These are phyloP conservation scores for Polytrichum formosum DNA, from an alignment of 225 moss, liverwort and hornwort genomes.

Conservation along the genomic window DNA sequence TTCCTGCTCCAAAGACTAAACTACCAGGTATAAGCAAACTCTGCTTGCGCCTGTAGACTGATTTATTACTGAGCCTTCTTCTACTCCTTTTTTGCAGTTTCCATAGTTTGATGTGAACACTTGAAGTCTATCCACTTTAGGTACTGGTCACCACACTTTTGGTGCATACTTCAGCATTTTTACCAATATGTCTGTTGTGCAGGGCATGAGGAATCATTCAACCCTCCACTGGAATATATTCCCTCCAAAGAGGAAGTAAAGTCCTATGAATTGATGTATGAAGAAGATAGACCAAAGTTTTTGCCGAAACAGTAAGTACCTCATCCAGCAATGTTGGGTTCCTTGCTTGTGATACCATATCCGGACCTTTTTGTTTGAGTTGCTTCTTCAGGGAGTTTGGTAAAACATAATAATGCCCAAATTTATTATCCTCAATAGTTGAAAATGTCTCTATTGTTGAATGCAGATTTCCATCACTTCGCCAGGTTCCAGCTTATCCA, in stretches of 20 bases:
- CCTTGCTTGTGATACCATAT: not conserved
- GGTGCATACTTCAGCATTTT: not conserved
- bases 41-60: not conserved
- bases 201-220: conserved; percentile 90
- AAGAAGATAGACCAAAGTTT: conserved; percentile 98
- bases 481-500: conserved; percentile 88
- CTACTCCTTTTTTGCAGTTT: not conserved
- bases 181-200: conserved; percentile 14
- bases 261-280: conserved; percentile 88
- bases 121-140: not conserved
- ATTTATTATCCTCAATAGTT: not conserved
- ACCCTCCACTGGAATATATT: conserved; percentile 89
- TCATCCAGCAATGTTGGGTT: not conserved
- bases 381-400: too few species aligned
- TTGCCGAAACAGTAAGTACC: conserved; percentile 66
- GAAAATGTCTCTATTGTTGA: not conserved
- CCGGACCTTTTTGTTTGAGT: not conserved
- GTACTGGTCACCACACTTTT: not conserved
- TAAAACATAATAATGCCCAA: not conserved
- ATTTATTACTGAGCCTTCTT: not conserved
- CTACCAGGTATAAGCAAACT: conserved; percentile 55
- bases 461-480: conserved; percentile 74
- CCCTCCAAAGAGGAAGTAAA: conserved; percentile 86
- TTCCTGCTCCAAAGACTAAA: conserved; percentile 90
- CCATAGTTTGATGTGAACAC: not conserved